Evolutionary conservation across 139 green algal species (phyloP), one percentile per base, ranked within the genome.

Genomic region (Micractinium conductrix): DNA sequence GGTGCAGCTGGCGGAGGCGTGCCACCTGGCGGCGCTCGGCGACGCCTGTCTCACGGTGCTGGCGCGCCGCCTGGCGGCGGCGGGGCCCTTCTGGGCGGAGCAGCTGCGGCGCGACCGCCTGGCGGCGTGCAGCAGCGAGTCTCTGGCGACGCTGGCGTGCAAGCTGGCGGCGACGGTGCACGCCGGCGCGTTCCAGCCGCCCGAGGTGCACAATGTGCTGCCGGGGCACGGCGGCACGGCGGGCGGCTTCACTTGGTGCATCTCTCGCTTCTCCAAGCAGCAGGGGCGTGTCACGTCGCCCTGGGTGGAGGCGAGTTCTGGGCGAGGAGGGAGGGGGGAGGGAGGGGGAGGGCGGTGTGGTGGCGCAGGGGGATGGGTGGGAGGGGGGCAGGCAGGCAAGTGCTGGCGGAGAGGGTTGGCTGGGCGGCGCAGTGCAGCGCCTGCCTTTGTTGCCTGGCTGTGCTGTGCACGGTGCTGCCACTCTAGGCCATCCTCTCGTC

Each of bases 111-210:
- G 17, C 4, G 76, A 65, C 16, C 55, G 72, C 58, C 76, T 82
- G 58, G 40, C 76, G 5, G 38, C 16, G 6, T 82, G 76, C 76
- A 82, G 28, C 55, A 53, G n/a, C 40, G 76, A 73, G 9, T 55
- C 33, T 30, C 76, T 82, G 55, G 76, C 76, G 24, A 55, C 24
- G 0, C 76, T 82, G 76, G 76, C 76, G 0, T 82, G 76, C 76
- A 82, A 82, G 76, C 72, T 82, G 76, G 76, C 76, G 9, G 76
- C 24, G 38, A 38, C 40, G 38, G 76, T 82, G 76, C 58, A 71
- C 30, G 76, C 76, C 26, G 76, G 76, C 55, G 76, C 58, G 33
- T 82, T 82, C 42, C 38, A 82, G 76, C 76, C 76, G 38, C 76
- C 76, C 14, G 17, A 35, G 12, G 76, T 82, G 55, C 76, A 82